Evolutionary conservation across 805 yeast genomes (phyloP), one percentile per base, ranked within the genome.

Genomic region (Isabelozyma pseudorhagii): DNA sequence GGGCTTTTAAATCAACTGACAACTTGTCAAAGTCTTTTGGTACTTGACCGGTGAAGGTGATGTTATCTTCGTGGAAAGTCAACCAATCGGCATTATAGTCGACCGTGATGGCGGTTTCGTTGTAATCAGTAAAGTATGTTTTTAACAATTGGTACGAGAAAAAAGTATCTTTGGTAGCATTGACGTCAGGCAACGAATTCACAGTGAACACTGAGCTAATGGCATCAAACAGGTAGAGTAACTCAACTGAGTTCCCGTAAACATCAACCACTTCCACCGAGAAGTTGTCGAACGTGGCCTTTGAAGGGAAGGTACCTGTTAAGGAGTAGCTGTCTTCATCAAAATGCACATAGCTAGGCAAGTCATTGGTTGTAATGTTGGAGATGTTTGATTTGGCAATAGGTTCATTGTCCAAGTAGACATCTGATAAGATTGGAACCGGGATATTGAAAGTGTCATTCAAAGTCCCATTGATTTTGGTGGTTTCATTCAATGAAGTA

Each of bases 21-120:
- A 63, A 51, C 29, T 51, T 50, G 8, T 52, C 50, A 42, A 74
- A 62, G 46, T 66, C 57, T 2, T 17, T 45, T 0, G 79, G 79
- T n/a, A 85, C 87, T 14, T 68, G 61, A 28, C 99, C 99, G 39
- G 67, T 64, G 49, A 93, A 75, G 0, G 96, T 85, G 62, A 79
- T 71, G 60, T 87, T 89, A 9, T 77, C 54, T 42, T 69, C 57
- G 63, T 83, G 79, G 62, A 79, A 91, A 1, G 71, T 57, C 45
- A 93, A 72, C 98, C 98, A 93, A 41, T 58, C 59, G 1, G 76
- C 64, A 50, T 68, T 67, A 55, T 69, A 77, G 3, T 67, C 60
- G 5, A 81, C 81, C 2, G 74, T 57, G 6, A 87, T 66, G 18
- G 70, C 64, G 1, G 91, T 82, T 14, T 69, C 62, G 45, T 75